A percentile compares a stretch with the other conserved stretches of the same genome.
Conservation (phyloP, 306 rosid genomes). For the Gastrolobium bilobum region DNA sequence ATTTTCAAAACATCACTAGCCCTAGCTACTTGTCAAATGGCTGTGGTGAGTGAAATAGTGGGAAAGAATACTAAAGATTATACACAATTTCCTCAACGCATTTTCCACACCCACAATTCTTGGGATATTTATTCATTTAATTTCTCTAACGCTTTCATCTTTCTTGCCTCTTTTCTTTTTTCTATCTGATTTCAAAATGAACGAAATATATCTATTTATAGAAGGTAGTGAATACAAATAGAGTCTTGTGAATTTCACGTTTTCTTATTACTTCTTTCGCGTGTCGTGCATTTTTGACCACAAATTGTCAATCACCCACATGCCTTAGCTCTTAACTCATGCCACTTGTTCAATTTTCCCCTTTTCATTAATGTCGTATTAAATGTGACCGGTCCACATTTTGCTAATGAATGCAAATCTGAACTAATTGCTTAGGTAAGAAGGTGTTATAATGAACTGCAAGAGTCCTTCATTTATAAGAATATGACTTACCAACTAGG, state of each 20-base stretch:
- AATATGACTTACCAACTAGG: background rate
- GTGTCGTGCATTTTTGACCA: background rate
- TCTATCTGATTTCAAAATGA: background rate
- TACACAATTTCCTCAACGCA: too few species aligned
- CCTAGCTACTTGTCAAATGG: too few species aligned
- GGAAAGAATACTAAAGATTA: too few species aligned
- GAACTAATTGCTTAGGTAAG: background rate
- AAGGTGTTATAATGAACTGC: background rate
- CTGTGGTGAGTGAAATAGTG: too few species aligned
- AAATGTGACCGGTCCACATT: background rate
- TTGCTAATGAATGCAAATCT: background rate
- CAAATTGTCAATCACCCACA: background rate
- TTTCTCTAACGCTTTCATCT: too few species aligned
- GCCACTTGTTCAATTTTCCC: background rate
- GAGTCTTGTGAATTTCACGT: background rate
- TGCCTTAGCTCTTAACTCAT: background rate
- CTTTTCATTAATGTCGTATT: background rate
- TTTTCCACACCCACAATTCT: too few species aligned
- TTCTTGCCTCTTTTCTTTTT: background rate
- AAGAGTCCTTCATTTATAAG: constrained; percentile 33
- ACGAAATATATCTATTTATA: background rate
- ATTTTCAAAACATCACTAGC: too few species aligned
- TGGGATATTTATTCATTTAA: too few species aligned
- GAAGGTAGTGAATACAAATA: background rate
- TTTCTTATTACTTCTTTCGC: background rate